Evolutionary conservation across 106 monocot species (phyloP).

Genomic region (Dioscorea dumetorum): DNA sequence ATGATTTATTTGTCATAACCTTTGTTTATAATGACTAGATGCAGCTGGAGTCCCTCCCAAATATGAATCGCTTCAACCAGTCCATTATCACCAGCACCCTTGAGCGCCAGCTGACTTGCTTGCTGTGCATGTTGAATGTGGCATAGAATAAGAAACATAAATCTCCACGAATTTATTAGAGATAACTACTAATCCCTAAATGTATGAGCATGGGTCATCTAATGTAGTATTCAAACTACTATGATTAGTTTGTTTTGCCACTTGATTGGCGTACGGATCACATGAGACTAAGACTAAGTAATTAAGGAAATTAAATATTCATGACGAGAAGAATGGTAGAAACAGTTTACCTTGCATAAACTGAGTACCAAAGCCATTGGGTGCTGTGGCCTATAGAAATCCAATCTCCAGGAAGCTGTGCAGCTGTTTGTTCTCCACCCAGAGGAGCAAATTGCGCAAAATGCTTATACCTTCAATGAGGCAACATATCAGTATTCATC

Average conservation of each 20-base stretch:
- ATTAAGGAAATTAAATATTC: background rate
- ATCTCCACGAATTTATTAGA: background rate
- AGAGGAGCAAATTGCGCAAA: conserved; percentile 88
- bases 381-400: conserved; percentile 67
- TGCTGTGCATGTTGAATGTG: conserved; percentile 23
- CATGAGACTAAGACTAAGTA: background rate
- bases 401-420: conserved; percentile 90
- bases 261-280: background rate
- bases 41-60: conserved; percentile 61
- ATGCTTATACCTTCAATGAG: conserved; percentile 68
- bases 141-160: background rate
- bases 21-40: conserved; percentile 10
- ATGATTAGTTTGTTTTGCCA: no score
- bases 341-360: conserved; percentile 59
- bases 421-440: conserved; percentile 92
- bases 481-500: background rate
- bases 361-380: conserved; percentile 88
- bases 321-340: background rate
- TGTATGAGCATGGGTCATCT: no score
- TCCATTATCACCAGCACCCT: conserved; percentile 44
- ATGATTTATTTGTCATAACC: no score
- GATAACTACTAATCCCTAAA: no score
- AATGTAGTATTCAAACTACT: no score
- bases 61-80: conserved; percentile 56
- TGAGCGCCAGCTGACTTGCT: conserved; percentile 85